Evolutionary conservation across 2,329 filamentous ascomycete genomes (phyloP).

Genomic region (Alternaria sp.): DNA sequence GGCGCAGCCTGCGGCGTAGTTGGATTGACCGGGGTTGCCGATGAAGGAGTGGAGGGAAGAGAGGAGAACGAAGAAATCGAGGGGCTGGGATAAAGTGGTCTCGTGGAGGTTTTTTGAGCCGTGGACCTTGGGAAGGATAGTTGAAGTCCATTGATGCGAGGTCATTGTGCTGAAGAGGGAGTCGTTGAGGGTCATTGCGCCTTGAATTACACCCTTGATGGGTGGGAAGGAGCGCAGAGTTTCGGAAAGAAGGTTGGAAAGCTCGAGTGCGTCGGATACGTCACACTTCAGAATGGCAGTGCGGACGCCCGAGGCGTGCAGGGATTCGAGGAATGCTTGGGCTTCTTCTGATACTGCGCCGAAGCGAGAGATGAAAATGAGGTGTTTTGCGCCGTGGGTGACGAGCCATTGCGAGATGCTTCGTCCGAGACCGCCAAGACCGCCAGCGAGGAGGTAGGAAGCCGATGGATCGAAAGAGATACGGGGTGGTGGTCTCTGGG

Average conservation of each 20-base stretch:
- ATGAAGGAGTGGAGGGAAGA: conserved; percentile 25
- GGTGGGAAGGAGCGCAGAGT: conserved; percentile 8
- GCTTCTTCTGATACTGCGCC: conserved; percentile 5
- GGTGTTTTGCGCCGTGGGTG: conserved; percentile 14
- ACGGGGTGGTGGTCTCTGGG: not conserved
- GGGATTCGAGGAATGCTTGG: not conserved
- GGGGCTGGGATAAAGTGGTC: not conserved
- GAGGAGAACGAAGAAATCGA: conserved; percentile 32
- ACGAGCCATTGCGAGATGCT: conserved; percentile 21
- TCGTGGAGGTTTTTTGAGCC: conserved; percentile 41
- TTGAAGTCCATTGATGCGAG: conserved; percentile 9
- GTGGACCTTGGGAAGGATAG: conserved; percentile 37
- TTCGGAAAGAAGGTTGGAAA: not conserved
- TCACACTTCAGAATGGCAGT: conserved; percentile 14
- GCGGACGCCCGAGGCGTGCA: not conserved
- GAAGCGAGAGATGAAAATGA: conserved; percentile 24
- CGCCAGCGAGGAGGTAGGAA: conserved; percentile 26
- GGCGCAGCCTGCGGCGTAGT: conserved; percentile 32
- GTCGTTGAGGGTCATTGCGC: conserved; percentile 25
- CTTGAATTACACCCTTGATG: conserved; percentile 22
- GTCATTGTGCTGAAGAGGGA: conserved; percentile 21
- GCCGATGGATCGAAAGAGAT: conserved; percentile 3
- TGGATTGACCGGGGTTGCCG: conserved; percentile 28
- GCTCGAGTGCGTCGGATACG: conserved; percentile 1
- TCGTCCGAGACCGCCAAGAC: conserved; percentile 26